phyloP scores from a whole-genome alignment of 108 stramenopile genomes.

The Epithemia pelagica region DNA sequence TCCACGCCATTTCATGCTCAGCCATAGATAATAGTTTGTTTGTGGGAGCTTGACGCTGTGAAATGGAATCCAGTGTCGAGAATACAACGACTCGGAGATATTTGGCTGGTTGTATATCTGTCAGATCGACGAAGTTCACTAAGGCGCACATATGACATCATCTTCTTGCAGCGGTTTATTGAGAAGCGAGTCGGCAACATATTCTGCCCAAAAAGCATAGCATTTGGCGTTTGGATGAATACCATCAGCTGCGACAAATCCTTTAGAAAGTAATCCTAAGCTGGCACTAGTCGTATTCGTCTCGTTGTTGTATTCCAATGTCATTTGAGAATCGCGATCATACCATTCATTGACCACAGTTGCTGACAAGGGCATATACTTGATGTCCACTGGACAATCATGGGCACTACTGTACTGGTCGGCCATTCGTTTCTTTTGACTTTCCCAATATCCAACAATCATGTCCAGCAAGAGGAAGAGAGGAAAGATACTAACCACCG shows the following conservation, averaged over 20 bases:
- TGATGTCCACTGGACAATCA: constrained; percentile 7
- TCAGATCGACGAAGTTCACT: too few relatives aligned
- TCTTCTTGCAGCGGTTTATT: too few relatives aligned
- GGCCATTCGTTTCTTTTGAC: constrained; percentile 38
- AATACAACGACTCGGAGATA: too few relatives aligned
- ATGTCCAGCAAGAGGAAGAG: constrained; percentile 48
- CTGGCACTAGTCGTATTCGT: constrained; percentile 13
- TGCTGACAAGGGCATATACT: constrained; percentile 39
- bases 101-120: too few relatives aligned
- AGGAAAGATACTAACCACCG: constrained; percentile 55
- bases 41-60: too few relatives aligned
- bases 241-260: constrained; percentile 39
- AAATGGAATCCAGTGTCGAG: too few relatives aligned
- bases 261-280: constrained; percentile 9
- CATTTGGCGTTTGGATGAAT: constrained; percentile 60
- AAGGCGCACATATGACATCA: too few relatives aligned
- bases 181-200: not conserved
- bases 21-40: too few relatives aligned
- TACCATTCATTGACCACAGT: constrained; percentile 49
- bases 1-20: too few relatives aligned
- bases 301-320: not conserved
- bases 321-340: constrained; percentile 8
- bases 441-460: constrained; percentile 54
- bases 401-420: constrained; percentile 3
- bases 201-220: constrained; percentile 45